phyloP scores from a whole-genome alignment of 306 rosid species.

The Biancaea sappan region DNA sequence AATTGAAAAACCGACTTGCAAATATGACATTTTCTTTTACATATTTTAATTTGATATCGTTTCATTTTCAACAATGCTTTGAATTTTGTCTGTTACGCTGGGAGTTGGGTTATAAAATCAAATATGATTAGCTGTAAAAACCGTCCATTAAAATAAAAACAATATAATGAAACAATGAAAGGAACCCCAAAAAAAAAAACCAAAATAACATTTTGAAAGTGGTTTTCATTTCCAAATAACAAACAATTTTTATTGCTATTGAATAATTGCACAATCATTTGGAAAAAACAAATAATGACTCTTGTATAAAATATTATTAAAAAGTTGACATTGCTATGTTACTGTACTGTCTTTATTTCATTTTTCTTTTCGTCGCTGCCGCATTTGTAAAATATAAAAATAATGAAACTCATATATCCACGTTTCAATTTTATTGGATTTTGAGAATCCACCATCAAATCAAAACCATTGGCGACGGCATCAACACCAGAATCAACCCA shows the following conservation, averaged over 20 bases:
- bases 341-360: not conserved
- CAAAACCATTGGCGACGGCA: not conserved
- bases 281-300: not conserved
- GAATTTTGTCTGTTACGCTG: too few relatives aligned
- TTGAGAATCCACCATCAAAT: not conserved
- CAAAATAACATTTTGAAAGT: not conserved
- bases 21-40: too few relatives aligned
- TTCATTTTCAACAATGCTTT: too few relatives aligned
- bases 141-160: too few relatives aligned
- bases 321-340: not conserved
- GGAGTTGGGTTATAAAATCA: too few relatives aligned
- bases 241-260: not conserved
- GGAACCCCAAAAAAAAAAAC: not conserved
- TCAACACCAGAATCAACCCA: not conserved
- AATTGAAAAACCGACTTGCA: too few relatives aligned
- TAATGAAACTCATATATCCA: not conserved
- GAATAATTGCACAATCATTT: not conserved
- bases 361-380: too few relatives aligned
- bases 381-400: not conserved
- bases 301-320: not conserved
- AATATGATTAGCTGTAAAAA: too few relatives aligned
- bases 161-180: not conserved
- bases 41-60: too few relatives aligned
- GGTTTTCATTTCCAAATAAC: not conserved
- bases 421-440: not conserved